Evolutionary conservation across 345 rosid species (phyloP).

Genomic region (Gossypium australe): DNA sequence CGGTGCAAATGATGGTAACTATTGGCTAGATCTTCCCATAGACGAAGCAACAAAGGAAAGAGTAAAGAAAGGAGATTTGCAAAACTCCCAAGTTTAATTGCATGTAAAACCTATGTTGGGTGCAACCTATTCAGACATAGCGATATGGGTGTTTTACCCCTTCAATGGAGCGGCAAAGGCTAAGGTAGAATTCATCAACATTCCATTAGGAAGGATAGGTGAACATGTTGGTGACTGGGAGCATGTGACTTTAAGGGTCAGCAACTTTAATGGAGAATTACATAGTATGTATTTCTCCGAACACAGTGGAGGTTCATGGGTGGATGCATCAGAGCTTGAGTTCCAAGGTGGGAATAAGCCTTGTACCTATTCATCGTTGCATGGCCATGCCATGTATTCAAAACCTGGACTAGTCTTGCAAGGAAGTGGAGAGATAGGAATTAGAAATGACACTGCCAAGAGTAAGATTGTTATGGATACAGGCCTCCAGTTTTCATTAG

Average conservation of each 20-base stretch:
- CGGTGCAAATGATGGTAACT: slow-evolving; percentile 61
- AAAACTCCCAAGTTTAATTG: slow-evolving; percentile 42
- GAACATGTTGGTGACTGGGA: slow-evolving; percentile 70
- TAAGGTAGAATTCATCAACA: slow-evolving; percentile 48
- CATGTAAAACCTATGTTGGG: slow-evolving; percentile 80
- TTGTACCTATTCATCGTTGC: slow-evolving; percentile 55
- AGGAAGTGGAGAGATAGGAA: background rate
- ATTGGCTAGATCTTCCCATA: slow-evolving; percentile 74
- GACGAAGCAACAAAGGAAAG: slow-evolving; percentile 42
- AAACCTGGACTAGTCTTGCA: slow-evolving; percentile 40
- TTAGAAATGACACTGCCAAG: slow-evolving; percentile 73
- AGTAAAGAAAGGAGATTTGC: slow-evolving; percentile 64
- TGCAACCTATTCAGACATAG: slow-evolving; percentile 70
- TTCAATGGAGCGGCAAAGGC: slow-evolving; percentile 76
- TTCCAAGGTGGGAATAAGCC: slow-evolving; percentile 14
- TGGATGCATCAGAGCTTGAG: slow-evolving; percentile 59
- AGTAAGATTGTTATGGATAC: slow-evolving; percentile 46
- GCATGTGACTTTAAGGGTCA: slow-evolving; percentile 65
- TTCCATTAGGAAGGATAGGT: slow-evolving; percentile 38
- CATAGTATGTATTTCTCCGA: slow-evolving; percentile 48
- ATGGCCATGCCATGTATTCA: slow-evolving; percentile 77
- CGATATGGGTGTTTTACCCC: slow-evolving; percentile 75
- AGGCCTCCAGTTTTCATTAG: slow-evolving; percentile 30
- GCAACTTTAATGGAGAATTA: slow-evolving; percentile 72
- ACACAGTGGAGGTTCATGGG: slow-evolving; percentile 73